These are phyloP conservation scores for Phytophthora citricola DNA, from an alignment of 352 stramenopile species.

Conservation along the genomic window DNA sequence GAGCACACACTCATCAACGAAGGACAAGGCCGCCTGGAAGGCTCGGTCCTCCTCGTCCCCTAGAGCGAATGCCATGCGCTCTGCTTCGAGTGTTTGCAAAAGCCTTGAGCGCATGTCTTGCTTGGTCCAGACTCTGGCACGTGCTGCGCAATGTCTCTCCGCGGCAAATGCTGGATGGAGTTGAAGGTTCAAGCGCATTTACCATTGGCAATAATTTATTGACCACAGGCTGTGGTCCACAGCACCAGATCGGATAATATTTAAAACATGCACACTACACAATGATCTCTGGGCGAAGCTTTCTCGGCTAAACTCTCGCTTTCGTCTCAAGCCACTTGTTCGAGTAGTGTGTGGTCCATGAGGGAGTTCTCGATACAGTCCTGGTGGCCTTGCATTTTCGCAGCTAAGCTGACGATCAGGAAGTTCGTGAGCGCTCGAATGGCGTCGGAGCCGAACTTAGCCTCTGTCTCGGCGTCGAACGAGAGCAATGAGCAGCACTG, in stretches of 20 bases:
- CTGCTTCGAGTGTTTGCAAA: conserved; percentile 6
- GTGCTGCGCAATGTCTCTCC: conserved; percentile 13
- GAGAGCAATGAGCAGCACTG: conserved; percentile 34
- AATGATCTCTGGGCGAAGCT: too few species aligned
- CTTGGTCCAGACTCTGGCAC: conserved; percentile 20
- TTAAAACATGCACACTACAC: too few species aligned
- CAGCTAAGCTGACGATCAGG: conserved; percentile 23
- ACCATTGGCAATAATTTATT: too few species aligned
- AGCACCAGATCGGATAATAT: too few species aligned
- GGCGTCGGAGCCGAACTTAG: conserved; percentile 15
- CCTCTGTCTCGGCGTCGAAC: conserved; percentile 24
- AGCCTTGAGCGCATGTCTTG: neutral
- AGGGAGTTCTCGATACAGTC: conserved; percentile 39
- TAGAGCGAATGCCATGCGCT: conserved; percentile 19
- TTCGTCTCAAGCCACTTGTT: conserved; percentile 1
- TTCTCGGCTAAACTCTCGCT: neutral
- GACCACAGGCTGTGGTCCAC: too few species aligned
- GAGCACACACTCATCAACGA: conserved; percentile 35
- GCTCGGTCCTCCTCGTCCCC: conserved; percentile 29
- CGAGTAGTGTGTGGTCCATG: conserved; percentile 28
- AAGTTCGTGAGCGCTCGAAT: conserved; percentile 31
- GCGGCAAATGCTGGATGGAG: conserved; percentile 3
- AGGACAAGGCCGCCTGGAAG: conserved; percentile 34
- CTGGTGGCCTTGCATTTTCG: conserved; percentile 36
- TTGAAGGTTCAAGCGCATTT: neutral